Percentiles rank a stretch among this genome's conserved stretches.
Evolutionary conservation across 805 yeast genomes (phyloP).

Genomic region (Candida gorgasii): DNA sequence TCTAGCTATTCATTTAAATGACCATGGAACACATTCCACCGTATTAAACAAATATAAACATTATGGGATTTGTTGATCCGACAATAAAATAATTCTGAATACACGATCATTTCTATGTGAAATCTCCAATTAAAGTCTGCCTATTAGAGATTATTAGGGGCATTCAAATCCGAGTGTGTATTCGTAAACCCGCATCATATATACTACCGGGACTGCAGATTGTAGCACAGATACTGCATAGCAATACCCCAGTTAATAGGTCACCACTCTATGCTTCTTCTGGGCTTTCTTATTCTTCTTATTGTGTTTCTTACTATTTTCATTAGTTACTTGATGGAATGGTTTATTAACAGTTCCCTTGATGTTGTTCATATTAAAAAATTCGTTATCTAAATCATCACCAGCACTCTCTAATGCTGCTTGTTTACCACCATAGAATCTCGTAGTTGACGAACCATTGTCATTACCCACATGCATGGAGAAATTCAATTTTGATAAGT

Average conservation of each 20-base stretch:
- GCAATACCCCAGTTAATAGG: too few relatives aligned
- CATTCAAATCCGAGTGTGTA: too few relatives aligned
- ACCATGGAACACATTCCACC: too few relatives aligned
- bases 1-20: too few relatives aligned
- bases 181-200: neutral
- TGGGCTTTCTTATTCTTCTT: constrained; percentile 75
- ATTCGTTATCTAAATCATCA: constrained; percentile 81
- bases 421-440: constrained; percentile 77
- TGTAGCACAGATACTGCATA: too few relatives aligned
- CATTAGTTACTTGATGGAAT: constrained; percentile 57
- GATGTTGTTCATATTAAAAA: constrained; percentile 68
- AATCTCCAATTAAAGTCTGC: too few relatives aligned
- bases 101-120: too few relatives aligned
- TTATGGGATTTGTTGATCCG: too few relatives aligned
- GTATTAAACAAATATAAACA: too few relatives aligned
- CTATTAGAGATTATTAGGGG: too few relatives aligned
- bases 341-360: constrained; percentile 69
- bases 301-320: constrained; percentile 56
- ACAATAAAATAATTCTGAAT: too few relatives aligned
- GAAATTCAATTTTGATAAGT: constrained; percentile 71
- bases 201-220: neutral
- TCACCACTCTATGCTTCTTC: constrained; percentile 42
- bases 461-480: constrained; percentile 66
- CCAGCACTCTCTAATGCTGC: constrained; percentile 79
- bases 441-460: constrained; percentile 29